Conservation (phyloP, 1,284 basidiomycete species). For the Marasmius tenuissimus region DNA sequence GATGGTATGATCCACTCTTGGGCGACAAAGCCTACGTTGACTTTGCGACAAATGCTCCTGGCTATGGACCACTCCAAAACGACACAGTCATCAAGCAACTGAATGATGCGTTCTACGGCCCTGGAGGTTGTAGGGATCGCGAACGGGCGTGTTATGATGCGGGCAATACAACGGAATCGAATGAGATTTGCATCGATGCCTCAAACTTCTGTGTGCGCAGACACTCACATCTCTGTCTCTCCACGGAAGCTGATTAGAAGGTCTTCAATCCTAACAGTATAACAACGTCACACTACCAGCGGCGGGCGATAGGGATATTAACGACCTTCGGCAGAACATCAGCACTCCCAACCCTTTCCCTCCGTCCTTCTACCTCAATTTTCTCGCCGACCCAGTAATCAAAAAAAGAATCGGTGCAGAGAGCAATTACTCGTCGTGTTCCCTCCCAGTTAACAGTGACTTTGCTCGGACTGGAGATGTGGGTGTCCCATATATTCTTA, state of each 20-base stretch:
- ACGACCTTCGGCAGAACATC: conserved; percentile 57
- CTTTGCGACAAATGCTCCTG: conserved; percentile 61
- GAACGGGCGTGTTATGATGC: conserved; percentile 56
- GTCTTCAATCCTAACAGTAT: conserved; percentile 29
- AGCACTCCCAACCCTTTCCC: conserved; percentile 50
- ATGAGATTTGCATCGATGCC: conserved; percentile 48
- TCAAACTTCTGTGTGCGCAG: conserved; percentile 57
- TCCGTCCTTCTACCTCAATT: conserved; percentile 52
- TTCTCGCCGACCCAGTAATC: conserved; percentile 37
- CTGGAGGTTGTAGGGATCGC: conserved; percentile 51
- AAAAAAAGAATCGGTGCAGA: conserved; percentile 53
- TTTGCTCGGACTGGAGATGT: conserved; percentile 45
- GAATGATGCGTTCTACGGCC: conserved; percentile 45
- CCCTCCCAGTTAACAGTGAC: conserved; percentile 36
- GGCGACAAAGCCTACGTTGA: conserved; percentile 61
- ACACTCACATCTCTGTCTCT: not conserved
- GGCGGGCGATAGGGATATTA: conserved; percentile 48
- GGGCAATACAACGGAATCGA: conserved; percentile 41
- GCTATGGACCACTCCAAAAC: conserved; percentile 60
- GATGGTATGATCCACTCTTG: conserved; percentile 66
- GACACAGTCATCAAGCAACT: conserved; percentile 44
- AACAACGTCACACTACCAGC: conserved; percentile 50
- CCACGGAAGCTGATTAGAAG: too few species aligned
- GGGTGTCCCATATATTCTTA: conserved; percentile 4
- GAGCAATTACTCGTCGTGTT: conserved; percentile 45